A percentile compares a stretch with the other conserved stretches of the same genome.
These are phyloP conservation scores for Oleoguttula mirabilis DNA, from an alignment of 495 filamentous ascomycete genomes.

Conservation along the genomic window DNA sequence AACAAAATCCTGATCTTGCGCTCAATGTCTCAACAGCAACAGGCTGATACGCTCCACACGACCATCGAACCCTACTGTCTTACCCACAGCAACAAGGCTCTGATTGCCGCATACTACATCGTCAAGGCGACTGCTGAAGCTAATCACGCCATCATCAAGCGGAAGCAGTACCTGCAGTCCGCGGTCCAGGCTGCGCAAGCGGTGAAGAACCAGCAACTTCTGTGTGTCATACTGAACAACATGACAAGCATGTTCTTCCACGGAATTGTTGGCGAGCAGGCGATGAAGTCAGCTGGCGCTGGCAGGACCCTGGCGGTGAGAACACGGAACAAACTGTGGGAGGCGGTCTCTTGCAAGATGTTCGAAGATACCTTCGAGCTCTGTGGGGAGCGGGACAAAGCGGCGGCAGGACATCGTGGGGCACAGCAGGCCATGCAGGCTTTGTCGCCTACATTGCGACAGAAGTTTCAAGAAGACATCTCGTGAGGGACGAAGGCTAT, in stretches of 20 bases:
- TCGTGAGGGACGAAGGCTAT: background rate
- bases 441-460: background rate
- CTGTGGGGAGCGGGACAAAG: conserved; percentile 53
- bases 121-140: conserved; percentile 53
- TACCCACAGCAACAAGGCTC: conserved; percentile 55
- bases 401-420: conserved; percentile 3
- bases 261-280: conserved; percentile 76
- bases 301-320: conserved; percentile 61
- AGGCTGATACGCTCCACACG: conserved; percentile 43
- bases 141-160: conserved; percentile 44
- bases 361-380: conserved; percentile 61
- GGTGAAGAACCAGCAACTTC: conserved; percentile 54
- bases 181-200: conserved; percentile 47
- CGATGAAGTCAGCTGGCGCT: conserved; percentile 73
- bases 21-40: conserved; percentile 32
- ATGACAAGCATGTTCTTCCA: conserved; percentile 80
- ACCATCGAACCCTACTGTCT: conserved; percentile 55
- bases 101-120: conserved; percentile 67
- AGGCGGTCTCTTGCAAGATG: conserved; percentile 70
- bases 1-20: conserved; percentile 78
- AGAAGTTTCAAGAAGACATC: background rate
- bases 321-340: conserved; percentile 70
- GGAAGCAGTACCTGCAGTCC: conserved; percentile 63
- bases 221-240: conserved; percentile 69
- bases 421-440: background rate